A percentile compares a stretch with the other conserved stretches of the same genome.
Conservation (phyloP, 2,329 filamentous ascomycete genomes). For the Arthrobotrys megalospora region DNA sequence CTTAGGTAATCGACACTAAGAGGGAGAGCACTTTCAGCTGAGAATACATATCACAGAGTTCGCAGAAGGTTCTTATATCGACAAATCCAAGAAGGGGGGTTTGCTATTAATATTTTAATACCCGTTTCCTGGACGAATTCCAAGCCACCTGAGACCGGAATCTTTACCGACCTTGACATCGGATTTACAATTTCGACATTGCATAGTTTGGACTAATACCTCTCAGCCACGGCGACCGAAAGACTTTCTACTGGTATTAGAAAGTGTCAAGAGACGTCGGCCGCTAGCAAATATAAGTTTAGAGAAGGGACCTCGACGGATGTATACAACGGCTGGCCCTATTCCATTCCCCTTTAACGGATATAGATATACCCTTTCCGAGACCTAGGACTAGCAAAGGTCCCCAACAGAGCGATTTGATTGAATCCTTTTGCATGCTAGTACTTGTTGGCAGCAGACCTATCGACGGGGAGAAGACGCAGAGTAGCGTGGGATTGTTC, state of each 20-base stretch:
- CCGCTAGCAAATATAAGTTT: background rate
- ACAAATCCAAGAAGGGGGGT: background rate
- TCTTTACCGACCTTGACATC: conserved; percentile 33
- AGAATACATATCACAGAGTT: background rate
- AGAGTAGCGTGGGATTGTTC: conserved; percentile 3
- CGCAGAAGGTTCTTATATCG: conserved; percentile 2
- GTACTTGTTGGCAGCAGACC: conserved; percentile 19
- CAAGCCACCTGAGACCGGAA: conserved; percentile 47
- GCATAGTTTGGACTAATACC: conserved; percentile 11
- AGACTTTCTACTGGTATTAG: conserved; percentile 27
- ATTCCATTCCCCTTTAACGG: background rate
- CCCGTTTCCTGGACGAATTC: conserved; percentile 3
- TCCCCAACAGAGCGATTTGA: background rate
- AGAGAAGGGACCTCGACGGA: conserved; percentile 20
- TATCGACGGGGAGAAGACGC: conserved; percentile 27
- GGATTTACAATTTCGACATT: conserved; percentile 26
- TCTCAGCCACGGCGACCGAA: conserved; percentile 21
- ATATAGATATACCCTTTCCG: background rate
- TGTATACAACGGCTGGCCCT: background rate
- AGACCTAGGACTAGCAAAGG: background rate
- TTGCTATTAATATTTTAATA: conserved; percentile 18
- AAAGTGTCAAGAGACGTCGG: conserved; percentile 31
- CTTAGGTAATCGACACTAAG: background rate
- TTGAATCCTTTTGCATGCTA: conserved; percentile 15
- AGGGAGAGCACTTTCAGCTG: background rate